phyloP scores from a whole-genome alignment of 768 basidiomycete species.

The Hirschioporus abietinus region DNA sequence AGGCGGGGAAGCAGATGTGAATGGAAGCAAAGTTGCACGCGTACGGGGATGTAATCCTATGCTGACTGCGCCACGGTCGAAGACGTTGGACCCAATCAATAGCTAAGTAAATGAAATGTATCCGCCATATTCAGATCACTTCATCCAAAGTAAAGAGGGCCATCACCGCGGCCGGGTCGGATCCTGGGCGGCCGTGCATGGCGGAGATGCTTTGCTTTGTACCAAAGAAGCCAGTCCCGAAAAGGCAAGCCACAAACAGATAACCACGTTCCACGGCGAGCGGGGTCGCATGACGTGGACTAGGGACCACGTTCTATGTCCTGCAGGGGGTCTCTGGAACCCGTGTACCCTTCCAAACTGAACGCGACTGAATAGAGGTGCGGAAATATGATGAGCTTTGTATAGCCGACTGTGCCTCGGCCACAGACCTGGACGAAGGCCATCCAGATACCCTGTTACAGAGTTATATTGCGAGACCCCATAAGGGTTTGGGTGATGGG shows the following conservation, averaged over 20 bases:
- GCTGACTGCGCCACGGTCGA: neutral
- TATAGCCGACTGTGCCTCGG: neutral
- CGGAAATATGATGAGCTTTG: neutral
- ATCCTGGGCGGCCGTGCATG: neutral
- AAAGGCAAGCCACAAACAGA: neutral
- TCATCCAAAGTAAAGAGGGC: slow-evolving; percentile 13
- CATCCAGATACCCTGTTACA: slow-evolving; percentile 1
- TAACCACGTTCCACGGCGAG: slow-evolving; percentile 66
- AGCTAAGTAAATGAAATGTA: neutral
- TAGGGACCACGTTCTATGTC: slow-evolving; percentile 58
- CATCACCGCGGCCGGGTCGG: slow-evolving; percentile 31
- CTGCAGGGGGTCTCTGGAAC: slow-evolving; percentile 27
- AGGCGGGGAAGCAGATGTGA: neutral
- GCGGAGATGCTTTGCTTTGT: slow-evolving; percentile 19
- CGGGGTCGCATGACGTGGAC: slow-evolving; percentile 34
- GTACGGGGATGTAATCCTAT: neutral
- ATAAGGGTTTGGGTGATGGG: neutral
- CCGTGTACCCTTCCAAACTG: neutral
- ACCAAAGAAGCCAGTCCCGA: slow-evolving; percentile 32
- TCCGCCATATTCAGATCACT: neutral
- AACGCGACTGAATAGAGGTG: neutral
- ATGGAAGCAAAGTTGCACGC: neutral
- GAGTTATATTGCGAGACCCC: neutral
- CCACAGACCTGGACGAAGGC: neutral
- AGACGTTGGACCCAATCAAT: neutral